Evolutionary conservation across 495 filamentous ascomycete species (phyloP).

Genomic region (Cudoniella acicularis): DNA sequence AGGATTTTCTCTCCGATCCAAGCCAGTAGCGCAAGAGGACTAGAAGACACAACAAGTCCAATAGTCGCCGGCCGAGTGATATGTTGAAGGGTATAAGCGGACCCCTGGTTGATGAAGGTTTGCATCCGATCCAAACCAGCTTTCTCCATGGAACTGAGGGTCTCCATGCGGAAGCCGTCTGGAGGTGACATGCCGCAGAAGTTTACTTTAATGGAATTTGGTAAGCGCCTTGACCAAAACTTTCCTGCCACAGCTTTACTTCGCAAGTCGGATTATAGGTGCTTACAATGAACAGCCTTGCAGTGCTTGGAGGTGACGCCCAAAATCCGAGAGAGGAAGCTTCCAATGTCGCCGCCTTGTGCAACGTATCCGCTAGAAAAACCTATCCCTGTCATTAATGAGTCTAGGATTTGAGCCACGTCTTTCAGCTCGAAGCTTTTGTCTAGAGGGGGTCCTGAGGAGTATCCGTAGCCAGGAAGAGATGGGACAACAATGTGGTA

Average conservation of each 20-base stretch:
- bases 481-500: conserved; percentile 67
- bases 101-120: conserved; percentile 26
- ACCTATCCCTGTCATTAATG: conserved; percentile 57
- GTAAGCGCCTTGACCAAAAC: too few relatives aligned
- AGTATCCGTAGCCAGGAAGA: conserved; percentile 60
- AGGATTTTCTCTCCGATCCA: conserved; percentile 39
- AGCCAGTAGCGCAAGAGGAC: conserved; percentile 57
- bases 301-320: conserved; percentile 31
- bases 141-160: background rate
- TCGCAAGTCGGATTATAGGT: background rate
- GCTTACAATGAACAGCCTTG: conserved; percentile 38
- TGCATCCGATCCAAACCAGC: too few relatives aligned
- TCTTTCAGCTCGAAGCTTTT: conserved; percentile 41
- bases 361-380: conserved; percentile 58
- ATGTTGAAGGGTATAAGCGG: conserved; percentile 53
- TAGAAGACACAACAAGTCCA: conserved; percentile 49
- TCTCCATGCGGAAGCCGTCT: conserved; percentile 19
- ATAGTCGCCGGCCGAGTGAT: conserved; percentile 58
- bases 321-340: conserved; percentile 42
- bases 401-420: conserved; percentile 48
- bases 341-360: conserved; percentile 67
- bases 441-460: conserved; percentile 46
- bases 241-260: background rate
- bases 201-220: background rate
- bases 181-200: background rate